A percentile compares a stretch with the other conserved stretches of the same genome.
Conservation (phyloP, 352 stramenopile genomes). For the Blastocystis sp. region DNA sequence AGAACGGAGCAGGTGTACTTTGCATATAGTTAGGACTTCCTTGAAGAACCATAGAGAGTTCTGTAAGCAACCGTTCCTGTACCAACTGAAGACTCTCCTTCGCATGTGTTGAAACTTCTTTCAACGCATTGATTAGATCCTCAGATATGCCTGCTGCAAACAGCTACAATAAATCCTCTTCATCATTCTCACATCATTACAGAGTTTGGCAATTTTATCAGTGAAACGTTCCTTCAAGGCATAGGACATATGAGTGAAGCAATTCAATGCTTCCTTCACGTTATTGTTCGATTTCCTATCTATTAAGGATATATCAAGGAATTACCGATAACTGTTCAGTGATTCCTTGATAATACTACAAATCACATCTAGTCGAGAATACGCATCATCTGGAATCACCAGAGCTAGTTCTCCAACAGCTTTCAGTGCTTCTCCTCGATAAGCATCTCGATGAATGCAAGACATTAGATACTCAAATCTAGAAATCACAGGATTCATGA, state of each 20-base stretch:
- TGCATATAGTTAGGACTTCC: constrained; percentile 62
- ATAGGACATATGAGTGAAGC: constrained; percentile 71
- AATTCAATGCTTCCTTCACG: constrained; percentile 39
- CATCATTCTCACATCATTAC: constrained; percentile 71
- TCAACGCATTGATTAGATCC: constrained; percentile 82
- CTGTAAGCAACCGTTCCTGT: constrained; percentile 76
- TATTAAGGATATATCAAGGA: not conserved
- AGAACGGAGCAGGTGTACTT: not conserved
- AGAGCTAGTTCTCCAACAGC: constrained; percentile 72
- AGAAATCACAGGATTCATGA: not conserved
- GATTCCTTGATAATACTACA: constrained; percentile 72
- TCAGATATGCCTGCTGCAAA: constrained; percentile 82
- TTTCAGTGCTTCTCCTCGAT: constrained; percentile 75
- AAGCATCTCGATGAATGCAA: constrained; percentile 60
- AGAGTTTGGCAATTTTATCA: constrained; percentile 73
- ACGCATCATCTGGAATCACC: constrained; percentile 72
- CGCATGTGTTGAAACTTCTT: constrained; percentile 73
- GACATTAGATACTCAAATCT: constrained; percentile 53
- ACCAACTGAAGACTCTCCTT: constrained; percentile 69
- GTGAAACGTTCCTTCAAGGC: constrained; percentile 76
- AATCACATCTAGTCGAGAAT: constrained; percentile 73
- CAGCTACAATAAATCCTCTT: constrained; percentile 62
- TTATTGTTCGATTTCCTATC: not conserved
- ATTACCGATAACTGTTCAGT: constrained; percentile 68
- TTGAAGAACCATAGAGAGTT: constrained; percentile 76